Base-by-base conservation (phyloP, 129 eudicot species). In the Kitagawia praeruptora region DNA sequence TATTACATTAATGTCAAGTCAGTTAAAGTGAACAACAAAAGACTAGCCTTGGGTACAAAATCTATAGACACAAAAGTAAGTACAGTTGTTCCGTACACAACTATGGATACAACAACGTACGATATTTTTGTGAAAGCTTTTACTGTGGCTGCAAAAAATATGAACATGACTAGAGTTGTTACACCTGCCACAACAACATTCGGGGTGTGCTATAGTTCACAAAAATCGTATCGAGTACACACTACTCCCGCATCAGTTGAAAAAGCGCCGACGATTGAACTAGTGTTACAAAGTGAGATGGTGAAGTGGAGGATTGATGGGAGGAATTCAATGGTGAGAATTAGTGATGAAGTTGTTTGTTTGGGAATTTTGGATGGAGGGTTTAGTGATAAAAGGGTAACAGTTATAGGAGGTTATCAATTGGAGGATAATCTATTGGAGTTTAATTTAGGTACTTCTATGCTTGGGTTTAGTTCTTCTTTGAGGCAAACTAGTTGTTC, bases 361-460 rank as follows among this genome's bases (percentile, higher is more conserved):
- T 89, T 94, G 67, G 98, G 93, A 80, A 79, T 94, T 77, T 70
- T 94, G 54, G 89, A 94, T 80, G 98, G 98, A 21, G 97, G 98
- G 41, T 61, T 80, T 42, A 83, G 44, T 71, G 82, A 83, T 44
- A 82, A 25, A 77, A 86, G 82, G 42, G 79, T 78, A 38, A 84
- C 92, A 78, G 89, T 88, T 11, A 77, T 94, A 67, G 98, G 98
- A 25, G 96, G 91, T 70, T 84, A 89, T 81, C 96, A 91, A 28
- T 78, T 94, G 70, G 98, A 94, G 83, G 96, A 94, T 80, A 82
- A 83, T 82, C 53, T 92, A 44, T 75, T 94, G 87, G 93, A 94
- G 84, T 88, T 94, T 67, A 81, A 92, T 78, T 83, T 94, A 42
- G 96, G 81, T 5, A 92, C 84, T 72, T 77, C 87, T 12, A 88